Percentiles rank a stretch among this genome's conserved stretches.
Conservation (phyloP, 371 early-diverging fungal species). For the Mortierella sp. region DNA sequence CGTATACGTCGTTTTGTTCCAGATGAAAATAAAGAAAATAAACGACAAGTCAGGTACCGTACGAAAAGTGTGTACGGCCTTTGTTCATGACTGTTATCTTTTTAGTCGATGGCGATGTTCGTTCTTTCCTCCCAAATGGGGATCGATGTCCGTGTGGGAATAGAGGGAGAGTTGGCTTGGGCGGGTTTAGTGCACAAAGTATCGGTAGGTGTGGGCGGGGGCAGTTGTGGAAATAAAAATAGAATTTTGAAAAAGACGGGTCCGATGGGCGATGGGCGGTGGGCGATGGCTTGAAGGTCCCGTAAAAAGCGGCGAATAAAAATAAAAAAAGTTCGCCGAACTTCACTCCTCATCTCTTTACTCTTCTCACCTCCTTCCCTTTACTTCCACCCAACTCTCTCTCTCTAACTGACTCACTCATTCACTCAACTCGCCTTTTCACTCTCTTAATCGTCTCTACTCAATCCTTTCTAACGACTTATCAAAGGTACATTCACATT, state of each 20-base stretch:
- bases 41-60: background rate
- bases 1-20: too few relatives aligned
- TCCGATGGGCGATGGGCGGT: background rate
- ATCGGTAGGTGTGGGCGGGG: background rate
- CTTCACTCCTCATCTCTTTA: background rate
- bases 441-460: background rate
- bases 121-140: slow-evolving; percentile 6
- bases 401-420: background rate
- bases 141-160: background rate
- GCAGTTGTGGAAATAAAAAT: background rate
- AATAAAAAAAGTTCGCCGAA: background rate
- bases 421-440: background rate
- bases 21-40: background rate
- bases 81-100: background rate
- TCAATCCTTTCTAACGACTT: background rate
- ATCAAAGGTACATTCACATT: too few relatives aligned
- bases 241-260: slow-evolving; percentile 2
- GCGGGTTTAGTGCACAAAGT: background rate
- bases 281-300: background rate
- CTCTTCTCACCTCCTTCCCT: background rate
- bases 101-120: background rate
- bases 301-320: background rate
- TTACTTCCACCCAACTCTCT: background rate
- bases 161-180: background rate
- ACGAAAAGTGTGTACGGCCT: too few relatives aligned